A percentile compares a stretch with the other conserved stretches of the same genome.
These are phyloP conservation scores for Rutstroemia sp. DNA, from an alignment of 2,329 filamentous ascomycete species.

Conservation along the genomic window DNA sequence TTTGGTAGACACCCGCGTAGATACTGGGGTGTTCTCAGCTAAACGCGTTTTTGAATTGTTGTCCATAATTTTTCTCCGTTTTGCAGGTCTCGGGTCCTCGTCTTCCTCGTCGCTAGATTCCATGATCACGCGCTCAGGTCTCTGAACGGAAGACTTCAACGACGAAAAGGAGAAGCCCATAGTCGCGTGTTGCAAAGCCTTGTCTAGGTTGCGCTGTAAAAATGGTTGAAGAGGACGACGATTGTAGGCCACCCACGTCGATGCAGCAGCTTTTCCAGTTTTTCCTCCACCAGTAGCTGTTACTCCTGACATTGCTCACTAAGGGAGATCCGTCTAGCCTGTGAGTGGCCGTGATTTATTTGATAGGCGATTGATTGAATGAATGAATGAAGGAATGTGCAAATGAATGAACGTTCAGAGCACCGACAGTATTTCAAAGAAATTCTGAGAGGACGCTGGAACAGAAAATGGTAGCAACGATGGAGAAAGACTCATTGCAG, in stretches of 20 bases:
- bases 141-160: slow-evolving; percentile 3
- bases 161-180: slow-evolving; percentile 20
- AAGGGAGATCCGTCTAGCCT: slow-evolving; percentile 12
- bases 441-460: no score
- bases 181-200: slow-evolving; percentile 11
- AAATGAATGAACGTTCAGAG: no score
- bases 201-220: slow-evolving; percentile 21
- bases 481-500: background rate
- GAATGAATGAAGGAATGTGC: no score
- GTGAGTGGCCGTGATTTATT: background rate
- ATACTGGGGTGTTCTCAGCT: slow-evolving; percentile 9
- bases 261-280: slow-evolving; percentile 9
- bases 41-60: background rate
- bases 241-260: slow-evolving; percentile 4
- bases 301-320: slow-evolving; percentile 20
- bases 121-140: slow-evolving; percentile 6
- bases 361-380: no score
- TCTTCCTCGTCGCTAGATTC: slow-evolving; percentile 19
- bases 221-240: slow-evolving; percentile 11
- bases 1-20: slow-evolving; percentile 5
- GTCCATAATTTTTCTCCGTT: slow-evolving; percentile 18
- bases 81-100: slow-evolving; percentile 19
- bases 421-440: no score
- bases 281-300: slow-evolving; percentile 14
- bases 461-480: background rate